These are phyloP conservation scores for Talaromyces rugulosus DNA, from an alignment of 2,329 filamentous ascomycete species.

Conservation along the genomic window DNA sequence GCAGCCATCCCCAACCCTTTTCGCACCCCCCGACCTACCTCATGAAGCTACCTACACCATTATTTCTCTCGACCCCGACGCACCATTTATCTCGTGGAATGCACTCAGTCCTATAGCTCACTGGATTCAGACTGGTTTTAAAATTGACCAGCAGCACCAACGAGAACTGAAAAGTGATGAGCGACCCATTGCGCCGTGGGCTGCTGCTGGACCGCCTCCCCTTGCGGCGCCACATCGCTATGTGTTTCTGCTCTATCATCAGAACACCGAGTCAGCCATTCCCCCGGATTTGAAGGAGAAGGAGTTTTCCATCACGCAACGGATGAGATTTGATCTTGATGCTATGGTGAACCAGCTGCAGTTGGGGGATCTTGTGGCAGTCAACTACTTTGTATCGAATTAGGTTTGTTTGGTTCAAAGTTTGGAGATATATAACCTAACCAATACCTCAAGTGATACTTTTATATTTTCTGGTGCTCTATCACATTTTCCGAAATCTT, in stretches of 20 bases:
- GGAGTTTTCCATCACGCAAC: background rate
- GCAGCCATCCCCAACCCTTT: slow-evolving; percentile 6
- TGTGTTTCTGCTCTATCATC: slow-evolving; percentile 6
- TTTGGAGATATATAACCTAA: no score
- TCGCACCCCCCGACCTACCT: slow-evolving; percentile 1
- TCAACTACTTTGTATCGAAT: slow-evolving; percentile 8
- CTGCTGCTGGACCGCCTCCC: slow-evolving; percentile 5
- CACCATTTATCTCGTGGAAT: slow-evolving; percentile 40
- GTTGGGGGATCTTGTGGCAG: slow-evolving; percentile 1
- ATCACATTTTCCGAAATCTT: background rate
- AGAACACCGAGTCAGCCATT: background rate
- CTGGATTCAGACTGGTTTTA: slow-evolving; percentile 43
- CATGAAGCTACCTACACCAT: slow-evolving; percentile 8
- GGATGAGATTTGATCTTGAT: slow-evolving; percentile 2
- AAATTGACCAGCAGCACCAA: background rate
- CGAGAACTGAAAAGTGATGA: slow-evolving; percentile 3
- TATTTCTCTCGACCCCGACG: slow-evolving; percentile 43
- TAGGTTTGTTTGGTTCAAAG: background rate
- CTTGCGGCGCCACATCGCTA: slow-evolving; percentile 9
- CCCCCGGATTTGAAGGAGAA: slow-evolving; percentile 1
- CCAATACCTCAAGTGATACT: background rate
- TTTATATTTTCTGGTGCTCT: background rate
- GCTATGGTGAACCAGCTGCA: slow-evolving; percentile 5
- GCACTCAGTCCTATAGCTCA: slow-evolving; percentile 46
- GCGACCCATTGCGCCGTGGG: background rate